phyloP scores from a whole-genome alignment of 768 basidiomycete species.

The Lactifluus pinguis region DNA sequence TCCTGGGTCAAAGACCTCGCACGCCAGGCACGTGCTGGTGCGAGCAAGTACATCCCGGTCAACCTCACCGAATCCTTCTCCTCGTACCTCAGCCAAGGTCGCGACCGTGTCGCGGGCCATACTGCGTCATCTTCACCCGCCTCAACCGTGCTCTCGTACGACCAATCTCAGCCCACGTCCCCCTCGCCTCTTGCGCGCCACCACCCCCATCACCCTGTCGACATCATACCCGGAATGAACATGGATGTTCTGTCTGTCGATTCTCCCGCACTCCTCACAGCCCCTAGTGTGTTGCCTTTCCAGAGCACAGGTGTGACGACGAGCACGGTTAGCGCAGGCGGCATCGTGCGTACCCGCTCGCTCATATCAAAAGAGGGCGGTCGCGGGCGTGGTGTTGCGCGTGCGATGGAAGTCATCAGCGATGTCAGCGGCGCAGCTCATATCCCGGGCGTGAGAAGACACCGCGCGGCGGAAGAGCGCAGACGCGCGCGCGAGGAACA shows the following conservation, averaged over 20 bases:
- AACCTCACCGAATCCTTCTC: not conserved
- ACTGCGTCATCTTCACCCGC: not conserved
- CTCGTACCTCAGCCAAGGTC: not conserved
- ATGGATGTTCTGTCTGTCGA: constrained; percentile 10
- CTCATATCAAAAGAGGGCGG: constrained; percentile 10
- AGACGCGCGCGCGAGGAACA: constrained; percentile 4
- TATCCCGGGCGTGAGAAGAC: not conserved
- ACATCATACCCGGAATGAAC: not conserved
- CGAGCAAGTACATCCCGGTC: not conserved
- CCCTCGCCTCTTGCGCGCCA: not conserved
- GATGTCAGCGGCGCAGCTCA: not conserved
- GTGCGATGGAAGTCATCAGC: constrained; percentile 10
- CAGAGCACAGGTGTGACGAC: constrained; percentile 17
- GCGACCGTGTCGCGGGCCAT: not conserved
- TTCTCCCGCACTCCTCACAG: constrained; percentile 16
- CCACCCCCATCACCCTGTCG: not conserved
- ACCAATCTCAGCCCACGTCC: not conserved
- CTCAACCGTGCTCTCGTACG: constrained; percentile 2
- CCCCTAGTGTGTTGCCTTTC: constrained; percentile 15
- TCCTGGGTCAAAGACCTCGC: constrained; percentile 21
- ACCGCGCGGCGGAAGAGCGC: not conserved
- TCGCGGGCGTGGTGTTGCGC: constrained; percentile 16
- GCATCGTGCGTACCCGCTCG: constrained; percentile 19
- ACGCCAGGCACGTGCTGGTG: constrained; percentile 9
- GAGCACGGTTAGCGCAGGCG: constrained; percentile 17